Conservation (phyloP, 306 rosid species). For the Ammopiptanthus mongolicus region DNA sequence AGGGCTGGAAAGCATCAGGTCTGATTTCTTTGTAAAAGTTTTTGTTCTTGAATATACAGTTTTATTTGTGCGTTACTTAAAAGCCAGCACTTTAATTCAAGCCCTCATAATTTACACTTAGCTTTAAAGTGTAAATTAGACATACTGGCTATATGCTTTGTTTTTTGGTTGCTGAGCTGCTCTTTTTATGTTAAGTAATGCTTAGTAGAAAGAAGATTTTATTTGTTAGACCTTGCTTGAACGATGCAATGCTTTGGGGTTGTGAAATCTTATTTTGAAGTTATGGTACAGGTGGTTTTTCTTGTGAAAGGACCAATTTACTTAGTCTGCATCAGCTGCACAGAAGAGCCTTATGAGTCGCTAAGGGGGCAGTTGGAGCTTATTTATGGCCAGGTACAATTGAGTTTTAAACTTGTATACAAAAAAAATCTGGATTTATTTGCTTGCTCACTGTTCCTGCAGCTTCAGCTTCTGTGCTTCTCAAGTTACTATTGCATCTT, state of each 20-base stretch:
- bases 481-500: neutral
- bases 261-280: constrained; percentile 8
- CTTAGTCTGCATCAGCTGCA: constrained; percentile 92
- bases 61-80: neutral
- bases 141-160: neutral
- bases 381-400: constrained; percentile 82
- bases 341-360: constrained; percentile 89
- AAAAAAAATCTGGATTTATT: neutral
- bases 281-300: constrained; percentile 67
- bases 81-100: neutral
- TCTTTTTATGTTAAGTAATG: constrained; percentile 4
- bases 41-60: neutral
- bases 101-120: constrained; percentile 3
- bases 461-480: neutral
- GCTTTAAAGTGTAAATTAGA: constrained; percentile 3
- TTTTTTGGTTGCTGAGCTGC: constrained; percentile 10
- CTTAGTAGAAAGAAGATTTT: neutral
- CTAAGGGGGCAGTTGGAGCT: constrained; percentile 82
- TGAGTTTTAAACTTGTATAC: constrained; percentile 20
- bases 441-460: constrained; percentile 17
- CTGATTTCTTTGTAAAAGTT: constrained; percentile 12
- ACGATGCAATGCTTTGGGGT: neutral
- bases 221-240: neutral
- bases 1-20: constrained; percentile 98
- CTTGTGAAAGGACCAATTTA: constrained; percentile 96